Evolutionary conservation across 305 asterid genomes (phyloP), one percentile per base, ranked within the genome.

Genomic region (Ajuga reptans): DNA sequence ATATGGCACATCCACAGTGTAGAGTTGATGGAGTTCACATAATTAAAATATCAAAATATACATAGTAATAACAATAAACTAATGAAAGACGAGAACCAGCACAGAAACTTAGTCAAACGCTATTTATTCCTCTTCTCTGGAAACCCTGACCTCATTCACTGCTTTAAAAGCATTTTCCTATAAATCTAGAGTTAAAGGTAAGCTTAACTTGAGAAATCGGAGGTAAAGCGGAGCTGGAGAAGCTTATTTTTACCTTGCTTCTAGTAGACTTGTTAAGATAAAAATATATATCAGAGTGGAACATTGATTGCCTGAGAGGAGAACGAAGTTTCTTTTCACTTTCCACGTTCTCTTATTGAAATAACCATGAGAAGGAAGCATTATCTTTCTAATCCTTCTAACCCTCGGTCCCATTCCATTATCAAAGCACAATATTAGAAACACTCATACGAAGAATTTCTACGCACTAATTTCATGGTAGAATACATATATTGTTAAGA

Each of bases 101-200:
- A 29, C 9, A 11, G 64, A 37, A 39, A 69, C 16, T 63, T 47
- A 55, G 64, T 63, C 12, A 27, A 56, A 57, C 12, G 9, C 18
- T 37, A 27, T 69, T 37, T 21, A 5, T 66, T 5, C 57, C 63
- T 62, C 67, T 68, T 62, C 49, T 50, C 39, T 24, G 67, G 56
- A 53, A 59, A 37, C 51, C 64, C 42, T 55, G 64, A 39, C 47
- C 57, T 21, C 47, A 17, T 59, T 58, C 64, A 29, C 65, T 27
- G 34, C 21, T 64, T 69, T 43, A 56, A 34, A 56, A 12, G 16
- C 37, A 64, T 29, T 53, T 67, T 41, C 50, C 15, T 10, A 65
- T 54, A 15, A 39, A 59, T 41, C 66, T 24, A 45, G 12, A 70
- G 8, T 45, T 36, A 31, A 18, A 37, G 14, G 21, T 54, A 53